Evolutionary conservation across 352 stramenopile species (phyloP), one percentile per base, ranked within the genome.

Genomic region (Phytopythium sindhum): DNA sequence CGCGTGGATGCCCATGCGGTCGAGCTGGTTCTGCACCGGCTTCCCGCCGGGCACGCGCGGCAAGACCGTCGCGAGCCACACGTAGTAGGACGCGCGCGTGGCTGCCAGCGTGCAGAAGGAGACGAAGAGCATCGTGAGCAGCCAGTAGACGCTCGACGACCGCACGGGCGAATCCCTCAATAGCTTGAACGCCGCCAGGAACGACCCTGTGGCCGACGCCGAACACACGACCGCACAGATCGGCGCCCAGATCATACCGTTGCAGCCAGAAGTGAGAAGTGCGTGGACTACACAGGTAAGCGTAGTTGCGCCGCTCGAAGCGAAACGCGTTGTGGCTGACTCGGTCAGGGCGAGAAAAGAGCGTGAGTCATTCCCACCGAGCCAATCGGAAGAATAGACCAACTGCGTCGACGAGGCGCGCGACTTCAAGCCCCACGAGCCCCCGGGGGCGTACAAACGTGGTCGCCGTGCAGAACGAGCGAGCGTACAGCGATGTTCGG

Each of bases 61-160:
- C 52, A 84, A 70, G 15, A 75, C 55, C 17, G 83, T 64, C 41
- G 78, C 29, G 55, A 78, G 83, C 66, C 80, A 84, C 9, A 81
- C 29, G 37, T 67, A 67, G 31, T 71, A 77, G 39, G 77, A 74
- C 35, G 37, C 9, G 31, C 60, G 37, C 60, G 41, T 28, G 35
- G 17, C n/a, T 15, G 48, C 9, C 29, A 83, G 55, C 58, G 76
- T 78, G 50, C 70, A 80, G 65, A 85, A 75, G 62, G 80, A 67
- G 19, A 82, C 64, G 63, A 73, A 84, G 44, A 68, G 67, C 39
- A 83, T 47, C n/a, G 35, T 31, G 41, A 61, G 62, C 41, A 68
- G 53, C 41, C 50, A 54, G 26, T 26, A 52, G 17, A 65, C 33
- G 28, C 45, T 59, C 1, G 23, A 63, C 21, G 58, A 21, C 17